Evolutionary conservation across 2,329 filamentous ascomycete genomes (phyloP), one percentile per base, ranked within the genome.

Genomic region (Rhynchosporium graminicola): DNA sequence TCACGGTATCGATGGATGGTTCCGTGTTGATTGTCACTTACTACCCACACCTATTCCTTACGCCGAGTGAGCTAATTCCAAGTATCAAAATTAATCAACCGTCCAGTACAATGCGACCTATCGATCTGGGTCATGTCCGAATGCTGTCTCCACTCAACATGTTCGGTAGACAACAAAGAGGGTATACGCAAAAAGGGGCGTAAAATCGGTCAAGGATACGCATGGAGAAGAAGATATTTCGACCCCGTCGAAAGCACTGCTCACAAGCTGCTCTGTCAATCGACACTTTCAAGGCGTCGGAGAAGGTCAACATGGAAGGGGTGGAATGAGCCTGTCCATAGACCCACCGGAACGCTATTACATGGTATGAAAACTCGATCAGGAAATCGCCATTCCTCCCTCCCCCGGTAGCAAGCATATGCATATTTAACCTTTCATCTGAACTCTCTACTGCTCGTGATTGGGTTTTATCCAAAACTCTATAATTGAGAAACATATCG

Each of bases 281-380:
- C 33, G n/a, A 20, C 36, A 20, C 38, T 33, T 57, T 40, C 54
- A 57, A 57, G 42, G 40, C 40, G 38, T 45, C 31, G 52, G 52
- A 38, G 43, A 33, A 57, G 33, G 40, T 57, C 51, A 54, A 42
- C 13, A 40, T 36, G 33, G 33, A 10, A 28, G 1, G 6, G 2
- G 13, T 36, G 33, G 33, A 10, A 46, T 3, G 6, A 3, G 13
- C 3, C 15, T 20, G 3, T 28, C 3, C 20, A 28, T 54, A 33
- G 51, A 54, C 38, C 51, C 33, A 36, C 33, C 12, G 51, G 20
- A 54, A 42, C 40, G 51, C 33, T 33, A 20, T 42, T 54, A 38
- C 15, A 20, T 20, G 20, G 20, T 20, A 20, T 20, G 20, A 50
- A 50, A 31, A 12, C 47, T 36, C 47, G 29, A 50, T 9, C 29